Percentiles rank a stretch among this genome's conserved stretches.
Conservation (phyloP, 768 basidiomycete species). For the Fomitopsis serialis region DNA sequence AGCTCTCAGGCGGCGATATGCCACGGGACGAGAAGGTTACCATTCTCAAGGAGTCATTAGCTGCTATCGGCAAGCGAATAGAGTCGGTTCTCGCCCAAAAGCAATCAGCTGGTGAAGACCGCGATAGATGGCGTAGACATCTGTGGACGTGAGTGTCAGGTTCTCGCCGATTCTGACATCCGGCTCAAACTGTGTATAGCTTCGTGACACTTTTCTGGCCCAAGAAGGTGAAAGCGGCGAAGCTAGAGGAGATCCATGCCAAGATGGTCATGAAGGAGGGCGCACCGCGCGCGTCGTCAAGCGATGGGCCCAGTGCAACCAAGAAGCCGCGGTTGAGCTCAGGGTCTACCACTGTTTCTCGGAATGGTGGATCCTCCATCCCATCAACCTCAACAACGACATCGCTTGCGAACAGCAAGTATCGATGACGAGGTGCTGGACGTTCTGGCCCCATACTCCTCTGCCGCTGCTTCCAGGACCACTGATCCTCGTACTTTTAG, state of each 20-base stretch:
- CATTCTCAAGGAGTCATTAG: conserved; percentile 91
- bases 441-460: not conserved
- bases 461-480: not conserved
- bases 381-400: conserved; percentile 17
- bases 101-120: conserved; percentile 73
- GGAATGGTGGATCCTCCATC: conserved; percentile 10
- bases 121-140: conserved; percentile 85
- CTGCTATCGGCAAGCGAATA: conserved; percentile 90
- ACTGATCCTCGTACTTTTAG: not conserved
- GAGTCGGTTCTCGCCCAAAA: conserved; percentile 76
- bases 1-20: conserved; percentile 89
- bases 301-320: conserved; percentile 18
- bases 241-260: conserved; percentile 91
- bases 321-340: conserved; percentile 25
- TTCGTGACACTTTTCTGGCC: conserved; percentile 98
- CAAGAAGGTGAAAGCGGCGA: conserved; percentile 90
- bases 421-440: conserved; percentile 12
- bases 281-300: conserved; percentile 20
- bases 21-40: conserved; percentile 94
- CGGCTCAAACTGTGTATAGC: conserved; percentile 32
- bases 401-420: conserved; percentile 21
- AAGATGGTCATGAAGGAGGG: conserved; percentile 93
- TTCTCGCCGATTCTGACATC: not conserved
- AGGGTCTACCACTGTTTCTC: conserved; percentile 3
- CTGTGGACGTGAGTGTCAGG: conserved; percentile 88